A percentile compares a stretch with the other conserved stretches of the same genome.
These are phyloP conservation scores for Tetraselmis chui DNA, from an alignment of 139 green algal species.

Conservation along the genomic window DNA sequence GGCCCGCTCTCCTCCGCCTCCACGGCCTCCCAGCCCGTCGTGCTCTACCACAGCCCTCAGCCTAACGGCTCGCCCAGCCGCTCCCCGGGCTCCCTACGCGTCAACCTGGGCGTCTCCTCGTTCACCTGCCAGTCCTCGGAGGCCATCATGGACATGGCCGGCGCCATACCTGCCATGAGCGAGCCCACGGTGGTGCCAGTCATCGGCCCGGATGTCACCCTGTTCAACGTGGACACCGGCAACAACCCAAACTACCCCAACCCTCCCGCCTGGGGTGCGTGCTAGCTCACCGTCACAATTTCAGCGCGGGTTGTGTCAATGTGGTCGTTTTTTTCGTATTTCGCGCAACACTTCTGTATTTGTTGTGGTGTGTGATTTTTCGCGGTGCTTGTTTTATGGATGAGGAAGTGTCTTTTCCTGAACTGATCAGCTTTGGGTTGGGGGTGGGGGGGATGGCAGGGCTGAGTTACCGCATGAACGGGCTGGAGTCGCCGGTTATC, in stretches of 20 bases:
- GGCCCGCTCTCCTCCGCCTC: slow-evolving; percentile 6
- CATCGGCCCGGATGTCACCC: neutral
- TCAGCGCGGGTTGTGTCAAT: no score
- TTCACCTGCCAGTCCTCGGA: neutral
- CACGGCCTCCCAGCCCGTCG: neutral
- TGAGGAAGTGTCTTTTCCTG: no score
- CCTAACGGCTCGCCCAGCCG: neutral
- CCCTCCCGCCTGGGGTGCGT: slow-evolving; percentile 8
- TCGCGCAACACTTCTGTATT: no score
- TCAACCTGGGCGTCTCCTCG: neutral
- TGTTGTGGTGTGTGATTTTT: no score
- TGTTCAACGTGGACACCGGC: slow-evolving; percentile 1
- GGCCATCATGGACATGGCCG: slow-evolving; percentile 1
- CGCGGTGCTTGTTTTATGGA: no score
- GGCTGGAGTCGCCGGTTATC: slow-evolving; percentile 9
- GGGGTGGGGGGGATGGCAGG: no score
- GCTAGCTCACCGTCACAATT: neutral
- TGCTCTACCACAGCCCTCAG: slow-evolving; percentile 7
- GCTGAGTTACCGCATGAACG: slow-evolving; percentile 13
- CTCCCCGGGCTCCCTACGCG: neutral
- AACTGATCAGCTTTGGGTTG: no score
- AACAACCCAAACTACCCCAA: slow-evolving; percentile 11
- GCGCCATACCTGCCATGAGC: neutral
- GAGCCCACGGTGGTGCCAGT: neutral
- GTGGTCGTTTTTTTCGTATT: no score